A percentile compares a stretch with the other conserved stretches of the same genome.
These are phyloP conservation scores for Sugiyamaella boreocaroliniensis DNA, from an alignment of 805 yeast species.

Conservation along the genomic window DNA sequence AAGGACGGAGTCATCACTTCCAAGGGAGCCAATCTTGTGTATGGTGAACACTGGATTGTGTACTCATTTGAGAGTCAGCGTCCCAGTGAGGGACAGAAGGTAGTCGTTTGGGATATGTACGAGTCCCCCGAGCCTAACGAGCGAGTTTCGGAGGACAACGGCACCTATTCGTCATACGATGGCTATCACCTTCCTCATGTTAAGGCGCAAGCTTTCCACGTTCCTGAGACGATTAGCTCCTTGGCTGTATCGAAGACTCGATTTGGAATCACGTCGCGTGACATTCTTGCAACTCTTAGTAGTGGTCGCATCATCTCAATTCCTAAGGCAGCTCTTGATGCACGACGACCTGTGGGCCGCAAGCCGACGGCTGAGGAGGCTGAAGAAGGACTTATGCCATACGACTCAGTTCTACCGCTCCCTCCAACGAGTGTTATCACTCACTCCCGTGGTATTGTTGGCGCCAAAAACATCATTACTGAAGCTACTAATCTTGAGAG, in stretches of 20 bases:
- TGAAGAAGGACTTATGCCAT: conserved; percentile 56
- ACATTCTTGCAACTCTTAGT: conserved; percentile 51
- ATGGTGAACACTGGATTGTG: conserved; percentile 81
- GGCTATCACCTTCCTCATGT: conserved; percentile 40
- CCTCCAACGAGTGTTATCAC: conserved; percentile 46
- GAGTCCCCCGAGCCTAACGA: conserved; percentile 54
- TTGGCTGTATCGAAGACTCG: conserved; percentile 52
- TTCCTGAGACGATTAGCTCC: conserved; percentile 49
- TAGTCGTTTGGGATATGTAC: conserved; percentile 72
- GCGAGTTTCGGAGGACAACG: conserved; percentile 27
- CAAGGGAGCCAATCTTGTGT: conserved; percentile 42
- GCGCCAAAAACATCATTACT: conserved; percentile 35
- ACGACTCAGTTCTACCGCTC: conserved; percentile 53
- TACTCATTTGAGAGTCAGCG: conserved; percentile 50
- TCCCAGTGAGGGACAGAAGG: conserved; percentile 47
- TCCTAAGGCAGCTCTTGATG: conserved; percentile 64
- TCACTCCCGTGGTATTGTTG: conserved; percentile 42
- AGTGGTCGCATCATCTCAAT: conserved; percentile 58
- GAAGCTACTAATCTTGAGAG: conserved; percentile 73
- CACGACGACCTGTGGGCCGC: conserved; percentile 59
- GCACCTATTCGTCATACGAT: conserved; percentile 34
- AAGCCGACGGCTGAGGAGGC: conserved; percentile 47
- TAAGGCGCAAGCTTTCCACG: conserved; percentile 49
- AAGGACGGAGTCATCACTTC: conserved; percentile 32
- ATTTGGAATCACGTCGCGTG: conserved; percentile 62